These are phyloP conservation scores for Phytopythium vexans DNA, from an alignment of 352 stramenopile genomes.

Conservation along the genomic window DNA sequence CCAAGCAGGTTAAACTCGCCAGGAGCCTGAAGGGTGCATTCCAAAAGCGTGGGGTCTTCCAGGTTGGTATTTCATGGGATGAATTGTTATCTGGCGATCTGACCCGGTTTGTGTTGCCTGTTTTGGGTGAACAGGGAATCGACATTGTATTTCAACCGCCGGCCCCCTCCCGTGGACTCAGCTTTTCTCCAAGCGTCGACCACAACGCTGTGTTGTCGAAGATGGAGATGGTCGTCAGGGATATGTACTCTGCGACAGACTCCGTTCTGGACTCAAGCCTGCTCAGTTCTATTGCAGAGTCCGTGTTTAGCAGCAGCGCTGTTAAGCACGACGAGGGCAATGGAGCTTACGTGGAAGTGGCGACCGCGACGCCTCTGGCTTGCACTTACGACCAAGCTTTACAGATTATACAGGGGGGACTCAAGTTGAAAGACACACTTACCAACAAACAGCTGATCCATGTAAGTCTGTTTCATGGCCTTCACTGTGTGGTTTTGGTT, in stretches of 20 bases:
- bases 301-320: not conserved
- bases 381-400: slow-evolving; percentile 4
- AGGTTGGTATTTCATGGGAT: not conserved
- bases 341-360: not conserved
- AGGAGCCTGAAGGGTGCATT: slow-evolving; percentile 1
- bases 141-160: slow-evolving; percentile 1
- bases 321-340: not conserved
- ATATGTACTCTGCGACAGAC: too few species aligned
- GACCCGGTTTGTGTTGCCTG: too few species aligned
- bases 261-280: too few species aligned
- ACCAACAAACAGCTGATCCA: not conserved
- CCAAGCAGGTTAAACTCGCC: slow-evolving; percentile 3
- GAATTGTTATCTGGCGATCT: not conserved
- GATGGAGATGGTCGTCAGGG: not conserved
- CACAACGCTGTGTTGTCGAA: not conserved
- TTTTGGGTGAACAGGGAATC: slow-evolving; percentile 5
- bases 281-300: too few species aligned
- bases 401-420: not conserved
- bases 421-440: slow-evolving; percentile 1
- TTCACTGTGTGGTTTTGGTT: not conserved
- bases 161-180: not conserved
- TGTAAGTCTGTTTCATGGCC: not conserved
- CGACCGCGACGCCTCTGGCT: slow-evolving; percentile 1
- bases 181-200: not conserved
- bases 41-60: slow-evolving; percentile 1